phyloP scores from a whole-genome alignment of 306 rosid genomes.

The Styphnolobium japonicum region DNA sequence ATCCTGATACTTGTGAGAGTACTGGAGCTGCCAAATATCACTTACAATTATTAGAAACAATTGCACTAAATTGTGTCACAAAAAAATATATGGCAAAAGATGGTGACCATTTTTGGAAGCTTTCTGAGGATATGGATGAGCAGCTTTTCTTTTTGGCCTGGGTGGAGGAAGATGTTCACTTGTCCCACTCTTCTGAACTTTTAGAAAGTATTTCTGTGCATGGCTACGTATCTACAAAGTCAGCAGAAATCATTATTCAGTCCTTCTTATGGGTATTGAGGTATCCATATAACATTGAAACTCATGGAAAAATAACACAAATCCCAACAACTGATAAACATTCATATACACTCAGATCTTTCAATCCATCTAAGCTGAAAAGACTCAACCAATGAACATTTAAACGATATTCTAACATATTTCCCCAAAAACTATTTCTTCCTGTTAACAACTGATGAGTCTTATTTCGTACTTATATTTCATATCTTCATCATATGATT shows the following conservation, averaged over 20 bases:
- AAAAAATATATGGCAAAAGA: background rate
- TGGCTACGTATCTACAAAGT: conserved; percentile 83
- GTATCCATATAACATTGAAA: conserved; percentile 7
- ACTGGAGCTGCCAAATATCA: conserved; percentile 48
- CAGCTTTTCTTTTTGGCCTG: conserved; percentile 92
- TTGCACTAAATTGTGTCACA: background rate
- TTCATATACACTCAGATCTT: background rate
- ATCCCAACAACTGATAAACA: background rate
- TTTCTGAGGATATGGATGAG: conserved; percentile 98
- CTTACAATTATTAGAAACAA: conserved; percentile 30
- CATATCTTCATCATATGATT: no score
- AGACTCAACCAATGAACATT: background rate
- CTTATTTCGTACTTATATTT: no score
- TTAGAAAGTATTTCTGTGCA: conserved; percentile 91
- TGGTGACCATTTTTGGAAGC: conserved; percentile 76
- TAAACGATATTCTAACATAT: background rate
- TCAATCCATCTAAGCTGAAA: background rate
- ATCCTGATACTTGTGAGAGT: conserved; percentile 53
- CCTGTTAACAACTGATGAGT: no score
- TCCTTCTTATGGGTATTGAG: background rate
- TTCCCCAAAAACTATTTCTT: background rate
- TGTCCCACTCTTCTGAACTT: conserved; percentile 93
- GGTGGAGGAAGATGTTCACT: conserved; percentile 97
- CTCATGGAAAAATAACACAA: background rate
- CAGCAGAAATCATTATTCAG: conserved; percentile 3